Evolutionary conservation across 1,284 basidiomycete genomes (phyloP).

Genomic region (Trichosporon coremiiforme): DNA sequence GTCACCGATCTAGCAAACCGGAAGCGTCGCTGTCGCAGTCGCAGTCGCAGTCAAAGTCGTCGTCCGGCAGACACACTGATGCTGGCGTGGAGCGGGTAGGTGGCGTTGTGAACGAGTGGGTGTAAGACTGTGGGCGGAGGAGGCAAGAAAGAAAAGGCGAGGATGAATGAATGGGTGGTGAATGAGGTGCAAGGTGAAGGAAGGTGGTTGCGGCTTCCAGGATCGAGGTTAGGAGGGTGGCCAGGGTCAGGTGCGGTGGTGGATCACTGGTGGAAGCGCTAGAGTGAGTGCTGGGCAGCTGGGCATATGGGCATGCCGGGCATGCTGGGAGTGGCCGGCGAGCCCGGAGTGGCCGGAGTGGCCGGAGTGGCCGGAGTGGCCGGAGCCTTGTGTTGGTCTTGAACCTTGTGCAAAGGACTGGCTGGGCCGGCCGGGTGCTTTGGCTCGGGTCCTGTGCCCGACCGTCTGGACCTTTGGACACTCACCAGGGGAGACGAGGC

Average conservation of each 20-base stretch:
- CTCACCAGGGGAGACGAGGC: not conserved
- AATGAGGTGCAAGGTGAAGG: slow-evolving; percentile 2
- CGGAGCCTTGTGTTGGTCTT: not conserved
- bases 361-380: not conserved
- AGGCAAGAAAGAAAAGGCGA: not conserved
- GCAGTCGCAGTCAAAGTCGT: not conserved
- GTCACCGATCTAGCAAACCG: not conserved
- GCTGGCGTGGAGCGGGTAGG: not conserved
- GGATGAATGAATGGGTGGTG: slow-evolving; percentile 4
- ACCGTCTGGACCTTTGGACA: not conserved
- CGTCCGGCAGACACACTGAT: not conserved
- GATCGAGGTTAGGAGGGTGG: not conserved
- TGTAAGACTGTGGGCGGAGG: not conserved
- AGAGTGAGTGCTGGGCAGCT: too few relatives aligned
- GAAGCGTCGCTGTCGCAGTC: not conserved
- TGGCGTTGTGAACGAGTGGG: not conserved
- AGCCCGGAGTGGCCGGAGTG: not conserved
- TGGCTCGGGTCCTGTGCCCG: not conserved
- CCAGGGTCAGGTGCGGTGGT: not conserved
- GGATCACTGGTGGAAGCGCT: not conserved
- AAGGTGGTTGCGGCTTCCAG: not conserved
- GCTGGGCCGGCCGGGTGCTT: not conserved
- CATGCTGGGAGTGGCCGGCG: not conserved
- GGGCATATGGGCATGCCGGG: too few relatives aligned
- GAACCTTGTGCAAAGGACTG: not conserved